Percentiles rank a stretch among this genome's conserved stretches.
Evolutionary conservation across 2,329 filamentous ascomycete species (phyloP).

Genomic region (Ascochyta clinopodiicola): DNA sequence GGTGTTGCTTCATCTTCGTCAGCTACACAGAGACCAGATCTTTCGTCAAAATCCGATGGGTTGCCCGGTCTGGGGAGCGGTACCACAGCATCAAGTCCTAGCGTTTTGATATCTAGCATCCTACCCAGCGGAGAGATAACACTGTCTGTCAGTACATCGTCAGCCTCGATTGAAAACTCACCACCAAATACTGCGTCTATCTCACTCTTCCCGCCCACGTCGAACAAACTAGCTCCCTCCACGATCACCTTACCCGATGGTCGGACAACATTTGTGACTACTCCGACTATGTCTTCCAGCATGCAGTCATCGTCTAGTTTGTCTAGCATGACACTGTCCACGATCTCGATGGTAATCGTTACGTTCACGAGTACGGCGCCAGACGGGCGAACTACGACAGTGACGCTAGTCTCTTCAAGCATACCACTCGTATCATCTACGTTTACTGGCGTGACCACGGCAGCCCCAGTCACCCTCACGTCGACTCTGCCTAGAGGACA

Average conservation of each 20-base stretch:
- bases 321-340: not conserved
- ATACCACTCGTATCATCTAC: not conserved
- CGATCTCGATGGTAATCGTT: not conserved
- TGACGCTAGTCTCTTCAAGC: not conserved
- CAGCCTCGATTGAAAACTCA: not conserved
- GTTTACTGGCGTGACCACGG: not conserved
- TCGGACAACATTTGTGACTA: not conserved
- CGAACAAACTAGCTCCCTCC: not conserved
- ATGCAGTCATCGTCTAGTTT: not conserved
- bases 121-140: not conserved
- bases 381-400: constrained; percentile 2
- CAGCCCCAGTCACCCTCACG: not conserved
- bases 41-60: no score
- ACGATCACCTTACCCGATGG: not conserved
- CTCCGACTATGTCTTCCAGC: not conserved
- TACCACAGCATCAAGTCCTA: not conserved
- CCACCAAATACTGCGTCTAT: not conserved
- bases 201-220: not conserved
- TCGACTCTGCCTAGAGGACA: not conserved
- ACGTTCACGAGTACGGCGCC: constrained; percentile 5
- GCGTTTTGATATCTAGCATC: not conserved
- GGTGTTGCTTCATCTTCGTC: not conserved
- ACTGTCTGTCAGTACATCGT: not conserved
- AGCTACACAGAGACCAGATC: not conserved
- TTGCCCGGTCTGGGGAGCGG: not conserved